Evolutionary conservation across 352 stramenopile species (phyloP).

Genomic region (Halophytophthora batemanensis): DNA sequence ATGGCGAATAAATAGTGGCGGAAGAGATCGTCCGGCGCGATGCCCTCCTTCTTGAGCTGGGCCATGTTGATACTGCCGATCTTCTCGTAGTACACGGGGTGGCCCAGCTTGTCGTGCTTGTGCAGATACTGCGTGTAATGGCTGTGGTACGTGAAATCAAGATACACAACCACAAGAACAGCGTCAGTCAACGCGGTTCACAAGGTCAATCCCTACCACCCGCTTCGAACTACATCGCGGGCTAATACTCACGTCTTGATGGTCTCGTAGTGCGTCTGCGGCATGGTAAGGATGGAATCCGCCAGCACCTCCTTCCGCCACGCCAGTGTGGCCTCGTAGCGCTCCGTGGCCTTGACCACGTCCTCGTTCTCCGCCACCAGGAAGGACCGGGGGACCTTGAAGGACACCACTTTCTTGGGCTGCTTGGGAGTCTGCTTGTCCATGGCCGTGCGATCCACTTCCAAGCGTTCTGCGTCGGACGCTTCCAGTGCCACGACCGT

Average conservation of each 20-base stretch:
- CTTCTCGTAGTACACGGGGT: conserved; percentile 83
- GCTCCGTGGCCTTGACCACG: conserved; percentile 46
- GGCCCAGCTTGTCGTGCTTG: conserved; percentile 76
- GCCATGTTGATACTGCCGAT: conserved; percentile 81
- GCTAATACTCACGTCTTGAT: conserved; percentile 55
- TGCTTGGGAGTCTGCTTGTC: conserved; percentile 9
- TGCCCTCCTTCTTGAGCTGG: conserved; percentile 62
- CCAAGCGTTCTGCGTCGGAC: conserved; percentile 45
- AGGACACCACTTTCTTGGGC: conserved; percentile 10
- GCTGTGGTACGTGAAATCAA: too few species aligned
- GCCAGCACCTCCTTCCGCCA: conserved; percentile 79
- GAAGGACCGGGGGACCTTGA: conserved; percentile 51
- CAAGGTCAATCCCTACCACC: background rate
- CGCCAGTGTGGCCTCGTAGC: conserved; percentile 59
- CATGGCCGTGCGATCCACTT: conserved; percentile 9
- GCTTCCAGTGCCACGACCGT: conserved; percentile 56
- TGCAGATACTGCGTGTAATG: conserved; percentile 78
- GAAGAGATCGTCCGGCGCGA: conserved; percentile 70
- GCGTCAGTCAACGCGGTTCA: background rate
- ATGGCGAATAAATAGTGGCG: conserved; percentile 83
- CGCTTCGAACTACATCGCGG: background rate
- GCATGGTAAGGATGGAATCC: conserved; percentile 58
- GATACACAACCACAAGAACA: conserved; percentile 5
- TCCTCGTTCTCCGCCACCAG: conserved; percentile 71
- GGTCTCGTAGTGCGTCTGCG: conserved; percentile 55